Base-by-base conservation (phyloP, 1,284 basidiomycete genomes). In the Sanguinoderma infundibulare region DNA sequence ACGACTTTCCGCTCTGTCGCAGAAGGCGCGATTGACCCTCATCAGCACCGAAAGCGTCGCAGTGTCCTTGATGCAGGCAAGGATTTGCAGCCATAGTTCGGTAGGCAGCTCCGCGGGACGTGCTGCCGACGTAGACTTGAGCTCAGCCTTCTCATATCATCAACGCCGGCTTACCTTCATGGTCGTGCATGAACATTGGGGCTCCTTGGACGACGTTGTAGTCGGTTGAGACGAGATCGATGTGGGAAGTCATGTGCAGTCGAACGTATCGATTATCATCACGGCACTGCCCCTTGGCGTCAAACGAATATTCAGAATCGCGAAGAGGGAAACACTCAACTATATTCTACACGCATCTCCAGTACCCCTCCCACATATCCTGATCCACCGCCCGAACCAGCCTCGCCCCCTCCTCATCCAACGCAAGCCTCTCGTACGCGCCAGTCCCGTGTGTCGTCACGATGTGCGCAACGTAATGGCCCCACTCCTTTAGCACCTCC, bases 1-100 rank as follows among this genome's bases (percentile, higher is more conserved):
- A 10, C 20, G 6, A 15, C 34, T 20, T 26, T 54, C 60, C 1
- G 53, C 40, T 15, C 26, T 46, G 3, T 14, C 32, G 10, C 35
- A 22, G n/a, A 61, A 46, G 1, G 24, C 24, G 20, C 10, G 32
- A n/a, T 42, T 54, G 12, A 61, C 22, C 3, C 42, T 36, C 26
- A 40, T 47, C 10, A 57, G 7, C 10, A 15, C n/a, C 5, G 51
- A 42, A 3, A 57, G 44, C 2, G 36, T 50, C 12, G 53, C 26
- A 1, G 15, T 9, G 17, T 55, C 26, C 2, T 34, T 6, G 14
- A 54, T 10, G 24, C 53, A 46, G 10, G 28, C 20, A 22, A 57
- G 15, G 34, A 61, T 47, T 6, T 53, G 46, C 32, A 40, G 8
- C 60, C 55, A 57, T 24, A 61, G 17, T n/a, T 57, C 60, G 30